Base-by-base conservation (phyloP, 169 alveolate genomes). In the Amoebophrya sp. region DNA sequence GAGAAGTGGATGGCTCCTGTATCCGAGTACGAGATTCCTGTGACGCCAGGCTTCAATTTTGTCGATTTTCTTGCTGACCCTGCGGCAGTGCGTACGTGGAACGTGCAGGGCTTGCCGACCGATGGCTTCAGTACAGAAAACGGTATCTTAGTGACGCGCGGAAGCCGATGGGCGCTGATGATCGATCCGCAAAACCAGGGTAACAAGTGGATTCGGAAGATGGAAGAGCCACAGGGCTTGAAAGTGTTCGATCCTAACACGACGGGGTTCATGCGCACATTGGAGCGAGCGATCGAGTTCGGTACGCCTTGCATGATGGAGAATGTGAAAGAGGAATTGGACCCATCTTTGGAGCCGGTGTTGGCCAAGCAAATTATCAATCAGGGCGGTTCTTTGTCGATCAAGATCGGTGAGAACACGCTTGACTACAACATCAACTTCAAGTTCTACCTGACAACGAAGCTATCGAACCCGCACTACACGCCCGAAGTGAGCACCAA, bases 131-230 rank as follows among this genome's bases (percentile, higher is more conserved):
- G 98, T 29, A 96, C 96, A 1, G 99, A 98, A 94, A 98, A 98
- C 95, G 99, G 98, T 92, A 97, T 97, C 40, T 94, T 98, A 40
- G 98, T 96, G 90, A 96, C 97, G 65, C 95, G 95, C 91, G 95
- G 98, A 26, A 94, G 96, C 55, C 97, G 98, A 94, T 97, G 98
- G 98, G 98, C 99, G 77, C 95, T 97, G 90, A 97, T 97, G 97
- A 97, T 98, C 91, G 99, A 98, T 93, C 99, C 99, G 33, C 97
- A 98, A 93, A 95, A 94, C 93, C 98, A 98, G 95, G 99, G 98
- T 18, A 96, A 96, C 92, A 96, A 95, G 53, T 98, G 99, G 99
- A 97, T 97, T 39, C 95, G 98, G 92, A 96, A 96, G 93, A 95
- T 96, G 95, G 98, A 96, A 94, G 95, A 93, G 89, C 26, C 95